Base-by-base conservation (phyloP, 2,329 filamentous ascomycete species). In the Arthrobotrys pseudoclavata region DNA sequence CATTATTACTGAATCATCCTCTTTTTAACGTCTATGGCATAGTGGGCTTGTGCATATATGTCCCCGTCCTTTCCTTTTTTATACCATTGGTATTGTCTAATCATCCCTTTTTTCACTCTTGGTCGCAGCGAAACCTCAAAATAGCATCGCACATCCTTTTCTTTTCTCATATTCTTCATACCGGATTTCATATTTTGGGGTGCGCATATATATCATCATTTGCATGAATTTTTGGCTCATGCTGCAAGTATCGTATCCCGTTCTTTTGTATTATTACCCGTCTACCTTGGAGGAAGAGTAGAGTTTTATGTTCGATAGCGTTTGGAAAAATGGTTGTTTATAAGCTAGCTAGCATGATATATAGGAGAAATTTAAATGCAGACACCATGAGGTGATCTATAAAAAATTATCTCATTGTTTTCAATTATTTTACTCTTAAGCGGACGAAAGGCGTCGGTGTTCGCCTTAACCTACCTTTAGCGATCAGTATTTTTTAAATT, bases 1-100 rank as follows among this genome's bases (percentile, higher is more conserved):
- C n/a, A 48, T 74, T 74, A 74, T 47, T 74, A 62, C 53, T 40
- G 12, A 76, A 69, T 31, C 55, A 61, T 37, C 9, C 42, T 34
- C 10, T 42, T 15, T 63, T 45, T 45, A n/a, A 53, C 22, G n/a
- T 55, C 18, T 22, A 67, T 55, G 31, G 47, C 48, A 55, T 66
- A 10, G 20, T 60, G 31, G 34, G 34, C 31, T 24, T 42, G 34
- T 42, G 10, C 31, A 37, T 37, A 60, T 60, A 12, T 12, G 20
- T 15, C 53, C 53, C 53, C 20, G 9, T 34, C n/a, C 18, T 42
- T 42, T 42, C 53, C 18, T 15, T 37, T 18, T 55, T n/a, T n/a
- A n/a, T 42, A 40, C 18, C 34, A 60, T 60, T 60, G 18, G 34
- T 60, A 60, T 42, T 42, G 34, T 60, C 13, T 60, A 60, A 60